Conservation (phyloP, 352 stramenopile species). For the Globisporangium splendens region DNA sequence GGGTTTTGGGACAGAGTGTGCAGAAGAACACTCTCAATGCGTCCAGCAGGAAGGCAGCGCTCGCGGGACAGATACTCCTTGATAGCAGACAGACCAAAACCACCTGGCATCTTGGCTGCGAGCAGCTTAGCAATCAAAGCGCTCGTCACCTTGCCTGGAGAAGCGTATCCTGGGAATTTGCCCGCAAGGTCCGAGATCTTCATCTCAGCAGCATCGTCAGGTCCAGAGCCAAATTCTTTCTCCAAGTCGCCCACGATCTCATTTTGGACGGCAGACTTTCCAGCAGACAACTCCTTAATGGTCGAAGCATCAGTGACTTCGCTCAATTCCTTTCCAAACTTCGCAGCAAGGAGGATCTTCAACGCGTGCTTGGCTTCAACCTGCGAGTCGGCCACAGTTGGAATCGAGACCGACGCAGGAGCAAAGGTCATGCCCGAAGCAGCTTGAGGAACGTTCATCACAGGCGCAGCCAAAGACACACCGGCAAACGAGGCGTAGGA, state of each 20-base stretch:
- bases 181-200: conserved; percentile 67
- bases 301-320: conserved; percentile 60
- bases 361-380: conserved; percentile 78
- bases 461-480: conserved; percentile 44
- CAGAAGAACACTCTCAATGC: conserved; percentile 78
- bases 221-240: conserved; percentile 79
- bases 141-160: conserved; percentile 72
- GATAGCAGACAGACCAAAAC: conserved; percentile 72
- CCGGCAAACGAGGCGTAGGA: conserved; percentile 74
- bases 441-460: conserved; percentile 17
- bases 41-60: conserved; percentile 63
- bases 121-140: conserved; percentile 79
- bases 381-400: conserved; percentile 53
- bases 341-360: conserved; percentile 69
- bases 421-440: conserved; percentile 24
- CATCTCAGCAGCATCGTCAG: conserved; percentile 74
- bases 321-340: conserved; percentile 68
- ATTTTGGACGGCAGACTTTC: conserved; percentile 87
- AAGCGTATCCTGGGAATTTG: conserved; percentile 67
- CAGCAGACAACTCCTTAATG: conserved; percentile 77
- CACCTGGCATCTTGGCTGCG: conserved; percentile 76
- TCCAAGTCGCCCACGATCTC: conserved; percentile 85
- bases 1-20: conserved; percentile 68
- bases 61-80: conserved; percentile 70
- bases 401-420: conserved; percentile 37